Conservation (phyloP, 306 rosid species). For the Lablab purpureus region DNA sequence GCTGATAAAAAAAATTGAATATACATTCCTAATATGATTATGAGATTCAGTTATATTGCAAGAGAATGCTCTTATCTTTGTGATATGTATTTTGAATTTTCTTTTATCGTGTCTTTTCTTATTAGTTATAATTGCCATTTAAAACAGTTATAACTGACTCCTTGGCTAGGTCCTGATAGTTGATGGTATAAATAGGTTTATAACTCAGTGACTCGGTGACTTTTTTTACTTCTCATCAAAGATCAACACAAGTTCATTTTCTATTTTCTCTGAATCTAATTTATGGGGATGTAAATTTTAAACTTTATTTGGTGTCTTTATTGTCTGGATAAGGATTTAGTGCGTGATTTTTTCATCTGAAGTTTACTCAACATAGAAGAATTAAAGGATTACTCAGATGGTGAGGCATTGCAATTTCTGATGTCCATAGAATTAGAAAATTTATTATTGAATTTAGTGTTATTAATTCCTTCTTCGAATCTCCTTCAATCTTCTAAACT, state of each 20-base stretch:
- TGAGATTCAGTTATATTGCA: not conserved
- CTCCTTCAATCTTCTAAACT: constrained; percentile 23
- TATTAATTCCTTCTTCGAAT: not conserved
- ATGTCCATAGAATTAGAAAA: not conserved
- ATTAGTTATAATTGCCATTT: not conserved
- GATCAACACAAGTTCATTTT: not conserved
- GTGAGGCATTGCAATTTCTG: not conserved
- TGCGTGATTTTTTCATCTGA: not conserved
- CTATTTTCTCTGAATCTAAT: not conserved
- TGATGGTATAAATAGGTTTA: not conserved
- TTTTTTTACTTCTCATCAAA: not conserved
- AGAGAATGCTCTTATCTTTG: not conserved
- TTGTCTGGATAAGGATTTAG: constrained; percentile 13
- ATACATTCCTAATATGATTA: constrained; percentile 26
- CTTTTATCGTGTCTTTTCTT: not conserved
- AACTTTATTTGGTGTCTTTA: constrained; percentile 27
- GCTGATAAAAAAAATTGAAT: too few species aligned
- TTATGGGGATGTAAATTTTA: not conserved
- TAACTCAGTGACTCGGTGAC: not conserved
- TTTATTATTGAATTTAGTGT: constrained; percentile 17
- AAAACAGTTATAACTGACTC: not conserved
- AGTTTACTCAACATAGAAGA: constrained; percentile 12
- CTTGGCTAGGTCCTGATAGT: not conserved
- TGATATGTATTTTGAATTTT: not conserved
- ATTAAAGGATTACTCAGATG: constrained; percentile 20